These are phyloP conservation scores for Massariosphaeria phaeospora DNA, from an alignment of 495 filamentous ascomycete genomes.

Conservation along the genomic window DNA sequence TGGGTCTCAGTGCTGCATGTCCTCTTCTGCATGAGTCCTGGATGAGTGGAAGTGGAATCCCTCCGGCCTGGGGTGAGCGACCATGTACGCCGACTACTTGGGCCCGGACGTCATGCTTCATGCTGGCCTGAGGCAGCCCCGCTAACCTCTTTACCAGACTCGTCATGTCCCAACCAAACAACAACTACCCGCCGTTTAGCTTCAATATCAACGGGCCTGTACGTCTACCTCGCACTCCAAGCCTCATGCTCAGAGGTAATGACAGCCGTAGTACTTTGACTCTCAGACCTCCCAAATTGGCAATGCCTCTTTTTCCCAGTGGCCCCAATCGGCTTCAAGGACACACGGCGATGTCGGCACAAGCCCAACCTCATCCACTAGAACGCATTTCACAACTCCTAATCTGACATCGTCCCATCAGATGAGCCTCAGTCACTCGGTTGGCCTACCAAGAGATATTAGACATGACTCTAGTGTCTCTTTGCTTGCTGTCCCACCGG, in stretches of 20 bases:
- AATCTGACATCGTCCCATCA: background rate
- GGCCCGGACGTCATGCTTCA: background rate
- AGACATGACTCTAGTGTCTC: slow-evolving; percentile 16
- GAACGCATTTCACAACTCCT: slow-evolving; percentile 6
- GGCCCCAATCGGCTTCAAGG: slow-evolving; percentile 10
- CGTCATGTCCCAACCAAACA: slow-evolving; percentile 30
- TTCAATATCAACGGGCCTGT: slow-evolving; percentile 21
- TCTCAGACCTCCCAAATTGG: background rate
- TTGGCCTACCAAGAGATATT: background rate
- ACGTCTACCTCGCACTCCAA: background rate
- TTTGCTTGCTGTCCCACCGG: slow-evolving; percentile 10
- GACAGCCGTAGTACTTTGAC: slow-evolving; percentile 21
- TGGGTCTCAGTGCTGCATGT: too few relatives aligned
- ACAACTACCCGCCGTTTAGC: background rate
- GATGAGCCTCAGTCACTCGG: background rate
- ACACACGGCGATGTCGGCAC: slow-evolving; percentile 1
- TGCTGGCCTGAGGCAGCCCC: slow-evolving; percentile 3
- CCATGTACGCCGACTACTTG: too few relatives aligned
- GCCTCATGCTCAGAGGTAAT: slow-evolving; percentile 1
- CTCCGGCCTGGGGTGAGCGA: background rate
- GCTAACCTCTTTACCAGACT: slow-evolving; percentile 13
- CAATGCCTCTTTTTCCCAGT: slow-evolving; percentile 16
- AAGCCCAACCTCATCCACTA: slow-evolving; percentile 11
- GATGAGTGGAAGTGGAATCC: background rate
- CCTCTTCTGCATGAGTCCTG: background rate